A percentile compares a stretch with the other conserved stretches of the same genome.
Evolutionary conservation across 2,329 filamentous ascomycete species (phyloP).

Genomic region (Parastagonospora avenae): DNA sequence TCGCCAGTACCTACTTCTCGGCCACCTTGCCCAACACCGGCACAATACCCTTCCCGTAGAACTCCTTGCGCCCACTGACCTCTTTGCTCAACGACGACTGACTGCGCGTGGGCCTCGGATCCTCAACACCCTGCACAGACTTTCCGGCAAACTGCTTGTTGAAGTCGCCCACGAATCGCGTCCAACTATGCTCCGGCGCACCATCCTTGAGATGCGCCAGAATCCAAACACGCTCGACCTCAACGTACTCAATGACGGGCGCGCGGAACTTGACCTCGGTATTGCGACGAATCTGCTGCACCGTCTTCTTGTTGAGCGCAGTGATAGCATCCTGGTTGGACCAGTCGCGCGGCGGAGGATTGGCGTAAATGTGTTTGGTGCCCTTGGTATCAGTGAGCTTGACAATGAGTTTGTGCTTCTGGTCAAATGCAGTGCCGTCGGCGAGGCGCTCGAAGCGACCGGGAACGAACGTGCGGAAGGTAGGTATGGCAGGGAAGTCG

Average conservation of each 20-base stretch:
- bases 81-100: conserved; percentile 35
- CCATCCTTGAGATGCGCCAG: conserved; percentile 19
- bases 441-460: conserved; percentile 33
- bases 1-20: conserved; percentile 1
- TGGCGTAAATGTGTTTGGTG: conserved; percentile 29
- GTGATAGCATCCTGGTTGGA: conserved; percentile 30
- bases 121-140: conserved; percentile 5
- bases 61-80: conserved; percentile 30
- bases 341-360: conserved; percentile 37
- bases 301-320: conserved; percentile 36
- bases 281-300: conserved; percentile 39
- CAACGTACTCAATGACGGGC: conserved; percentile 26
- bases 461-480: conserved; percentile 33
- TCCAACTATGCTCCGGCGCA: conserved; percentile 31
- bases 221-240: conserved; percentile 33
- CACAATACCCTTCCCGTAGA: conserved; percentile 27
- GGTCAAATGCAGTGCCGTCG: conserved; percentile 26
- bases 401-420: conserved; percentile 35
- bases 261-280: conserved; percentile 30
- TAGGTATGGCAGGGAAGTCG: conserved; percentile 19
- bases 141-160: conserved; percentile 28
- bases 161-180: conserved; percentile 29
- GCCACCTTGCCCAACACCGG: conserved; percentile 15
- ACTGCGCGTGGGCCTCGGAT: conserved; percentile 18
- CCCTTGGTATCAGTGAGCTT: conserved; percentile 28